phyloP scores from a whole-genome alignment of 768 basidiomycete species.

The Trametes sanguinea region DNA sequence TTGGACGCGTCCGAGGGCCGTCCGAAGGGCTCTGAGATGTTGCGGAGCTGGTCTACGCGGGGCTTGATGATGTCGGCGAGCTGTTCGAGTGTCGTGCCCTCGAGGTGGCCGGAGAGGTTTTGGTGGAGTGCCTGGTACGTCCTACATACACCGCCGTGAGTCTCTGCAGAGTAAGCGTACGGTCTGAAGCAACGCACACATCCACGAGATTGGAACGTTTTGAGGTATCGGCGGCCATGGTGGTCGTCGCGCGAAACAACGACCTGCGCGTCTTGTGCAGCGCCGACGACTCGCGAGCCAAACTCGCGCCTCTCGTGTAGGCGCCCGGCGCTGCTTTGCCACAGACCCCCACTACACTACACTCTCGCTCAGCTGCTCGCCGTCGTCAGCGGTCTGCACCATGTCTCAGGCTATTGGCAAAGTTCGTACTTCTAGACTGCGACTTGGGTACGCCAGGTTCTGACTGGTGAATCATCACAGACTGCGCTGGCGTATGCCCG shows the following conservation, averaged over 20 bases:
- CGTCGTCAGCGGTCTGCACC: constrained; percentile 7
- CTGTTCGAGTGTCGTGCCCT: constrained; percentile 60
- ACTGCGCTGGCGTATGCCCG: constrained; percentile 95
- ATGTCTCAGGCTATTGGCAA: constrained; percentile 88
- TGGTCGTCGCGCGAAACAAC: constrained; percentile 23
- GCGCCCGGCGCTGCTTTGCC: constrained; percentile 17
- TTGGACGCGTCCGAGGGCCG: constrained; percentile 67
- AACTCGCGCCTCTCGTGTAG: constrained; percentile 6
- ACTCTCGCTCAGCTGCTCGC: neutral
- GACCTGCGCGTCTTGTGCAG: constrained; percentile 20
- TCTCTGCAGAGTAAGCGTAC: neutral
- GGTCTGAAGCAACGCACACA: constrained; percentile 47
- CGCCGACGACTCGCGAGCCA: constrained; percentile 12
- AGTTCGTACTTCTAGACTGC: constrained; percentile 44
- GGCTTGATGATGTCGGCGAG: constrained; percentile 57
- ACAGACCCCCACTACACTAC: constrained; percentile 14
- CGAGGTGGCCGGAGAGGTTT: constrained; percentile 57
- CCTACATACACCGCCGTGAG: constrained; percentile 37
- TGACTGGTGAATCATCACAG: constrained; percentile 43
- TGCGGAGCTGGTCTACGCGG: constrained; percentile 57
- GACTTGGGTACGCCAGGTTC: neutral
- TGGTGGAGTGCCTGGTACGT: constrained; percentile 67
- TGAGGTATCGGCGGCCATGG: constrained; percentile 48
- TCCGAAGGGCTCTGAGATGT: constrained; percentile 66
- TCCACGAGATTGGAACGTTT: constrained; percentile 73